Evolutionary conservation across 192 early-diverging fungal species (phyloP), one percentile per base, ranked within the genome.

Genomic region (Lunasporangiospora selenospora): DNA sequence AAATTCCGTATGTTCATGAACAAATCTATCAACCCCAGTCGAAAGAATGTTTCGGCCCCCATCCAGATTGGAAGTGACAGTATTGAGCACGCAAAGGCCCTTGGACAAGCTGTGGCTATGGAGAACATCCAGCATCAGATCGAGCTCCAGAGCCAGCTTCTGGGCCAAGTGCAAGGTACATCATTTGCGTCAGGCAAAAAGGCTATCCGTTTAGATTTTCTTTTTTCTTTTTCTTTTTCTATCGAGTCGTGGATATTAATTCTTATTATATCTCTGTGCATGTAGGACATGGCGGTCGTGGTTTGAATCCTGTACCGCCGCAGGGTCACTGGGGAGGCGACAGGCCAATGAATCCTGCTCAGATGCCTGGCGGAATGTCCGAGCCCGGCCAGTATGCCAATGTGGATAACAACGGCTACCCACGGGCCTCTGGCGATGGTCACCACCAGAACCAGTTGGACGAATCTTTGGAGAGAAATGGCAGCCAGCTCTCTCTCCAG

Each of bases 51-150:
- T 8, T 62, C 59, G 33, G 45, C 67, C 1, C 59, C 67, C 11
- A 71, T 38, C 8, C 38, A 58, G 3, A 11, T 56, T 37, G 18
- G 23, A 0, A 24, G 5, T n/a, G 58, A 62, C 18, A 11, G 24
- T 3, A 39, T 40, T 2, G 67, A 57, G 27, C 37, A 43, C 11
- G 67, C 67, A 0, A 11, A 58, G 10, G 67, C 67, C 13, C 37
- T 71, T 12, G 67, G 67, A 6, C 67, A 71, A 29, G 67, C 67
- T 21, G 67, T 71, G 11, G 67, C 67, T 15, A 71, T 71, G 59
- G 67, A 71, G 39, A 71, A 54, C 7, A 71, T 71, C 26, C 67
- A 71, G 31, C 46, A 56, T 13, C 67, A 71, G 33, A 36, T 71
- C 6, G 67, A 71, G 37, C 45, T 71, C 24, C 58, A 73, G 38